Base-by-base conservation (phyloP, 2,329 filamentous ascomycete genomes). In the Fusarium longipes region DNA sequence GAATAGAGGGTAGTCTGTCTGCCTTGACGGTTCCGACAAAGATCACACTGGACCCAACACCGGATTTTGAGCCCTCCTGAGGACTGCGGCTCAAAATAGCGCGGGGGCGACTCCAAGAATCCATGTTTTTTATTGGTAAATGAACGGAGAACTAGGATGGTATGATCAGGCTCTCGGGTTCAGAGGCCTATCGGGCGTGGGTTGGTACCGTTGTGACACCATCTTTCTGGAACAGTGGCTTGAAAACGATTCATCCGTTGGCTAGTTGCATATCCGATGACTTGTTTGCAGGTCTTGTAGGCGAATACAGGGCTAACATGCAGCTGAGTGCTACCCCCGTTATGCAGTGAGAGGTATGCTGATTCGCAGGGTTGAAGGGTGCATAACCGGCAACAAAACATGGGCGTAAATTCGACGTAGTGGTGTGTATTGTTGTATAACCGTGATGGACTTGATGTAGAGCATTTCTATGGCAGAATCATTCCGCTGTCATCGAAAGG, bases 21-120 rank as follows among this genome's bases (percentile, higher is more conserved):
- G 60, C 60, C 50, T 63, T 12, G 43, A 6, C 3, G 22, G 10
- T 24, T 42, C 32, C 7, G 3, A 10, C 22, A 30, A 22, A 17
- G 18, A 39, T 43, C 42, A 38, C 33, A 35, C 7, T 1, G 30
- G 42, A n/a, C 30, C 25, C 11, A 22, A 45, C 43, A 40, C 18
- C 48, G 44, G 43, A 62, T 63, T 62, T 49, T 29, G 22, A 36
- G 42, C n/a, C 43, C 32, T 33, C 29, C 6, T n/a, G 17, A 40
- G 14, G 14, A 20, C 49, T 63, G 59, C 57, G 43, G 57, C 59
- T 63, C 38, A 32, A 36, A 27, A 22, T 8, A 20, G 17, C 25
- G 43, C 29, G 49, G 49, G 36, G 49, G 25, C 39, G 30, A 10
- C 40, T 54, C 17, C 10, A 11, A 15, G 24, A 25, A 20, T 15